Percentiles rank a stretch among this genome's conserved stretches.
Conservation (phyloP, 345 rosid species). For the Heritiera littoralis region DNA sequence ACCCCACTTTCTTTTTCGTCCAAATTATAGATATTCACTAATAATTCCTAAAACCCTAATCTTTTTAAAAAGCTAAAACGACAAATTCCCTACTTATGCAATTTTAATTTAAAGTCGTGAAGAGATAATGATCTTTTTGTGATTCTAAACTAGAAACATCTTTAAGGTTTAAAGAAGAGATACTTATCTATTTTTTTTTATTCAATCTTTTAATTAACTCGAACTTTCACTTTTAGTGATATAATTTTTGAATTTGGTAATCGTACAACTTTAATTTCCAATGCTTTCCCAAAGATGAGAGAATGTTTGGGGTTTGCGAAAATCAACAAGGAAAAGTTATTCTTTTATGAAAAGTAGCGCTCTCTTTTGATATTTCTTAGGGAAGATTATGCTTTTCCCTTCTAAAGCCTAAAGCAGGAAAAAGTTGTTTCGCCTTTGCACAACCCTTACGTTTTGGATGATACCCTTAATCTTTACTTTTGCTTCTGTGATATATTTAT, state of each 20-base stretch:
- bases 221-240: slow-evolving; percentile 10
- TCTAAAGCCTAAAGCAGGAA: slow-evolving; percentile 35
- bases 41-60: slow-evolving; percentile 20
- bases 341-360: slow-evolving; percentile 52
- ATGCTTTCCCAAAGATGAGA: slow-evolving; percentile 40
- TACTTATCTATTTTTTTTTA: slow-evolving; percentile 33
- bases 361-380: slow-evolving; percentile 44
- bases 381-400: slow-evolving; percentile 50
- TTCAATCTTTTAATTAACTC: no score
- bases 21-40: slow-evolving; percentile 14
- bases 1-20: slow-evolving; percentile 15
- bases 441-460: slow-evolving; percentile 49
- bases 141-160: slow-evolving; percentile 49
- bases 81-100: slow-evolving; percentile 44
- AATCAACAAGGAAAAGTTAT: slow-evolving; percentile 36
- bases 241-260: slow-evolving; percentile 19
- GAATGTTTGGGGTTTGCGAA: slow-evolving; percentile 47
- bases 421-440: slow-evolving; percentile 59
- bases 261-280: slow-evolving; percentile 24
- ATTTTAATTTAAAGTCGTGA: slow-evolving; percentile 41
- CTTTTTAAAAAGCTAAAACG: slow-evolving; percentile 38
- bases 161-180: slow-evolving; percentile 50
- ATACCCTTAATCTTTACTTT: slow-evolving; percentile 25
- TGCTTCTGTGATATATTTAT: neutral
- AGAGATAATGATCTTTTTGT: slow-evolving; percentile 44